A percentile compares a stretch with the other conserved stretches of the same genome.
These are phyloP conservation scores for Rhizopogon sp. DNA, from an alignment of 768 basidiomycete species.

Conservation along the genomic window DNA sequence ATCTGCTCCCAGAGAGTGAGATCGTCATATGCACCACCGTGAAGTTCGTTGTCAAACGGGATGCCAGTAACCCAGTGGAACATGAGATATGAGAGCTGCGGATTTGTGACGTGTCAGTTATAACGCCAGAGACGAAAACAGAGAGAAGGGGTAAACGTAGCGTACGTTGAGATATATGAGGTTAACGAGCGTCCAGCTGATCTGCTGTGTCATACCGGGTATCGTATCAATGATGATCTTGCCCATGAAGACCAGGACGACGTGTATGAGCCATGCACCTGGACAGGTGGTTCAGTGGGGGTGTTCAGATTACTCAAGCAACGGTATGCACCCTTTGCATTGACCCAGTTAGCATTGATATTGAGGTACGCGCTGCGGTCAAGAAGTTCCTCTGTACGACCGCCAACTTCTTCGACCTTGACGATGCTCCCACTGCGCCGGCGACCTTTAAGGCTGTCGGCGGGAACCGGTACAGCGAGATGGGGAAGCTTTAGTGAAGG, in stretches of 20 bases:
- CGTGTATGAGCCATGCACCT: conserved; percentile 99
- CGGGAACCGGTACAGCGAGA: conserved; percentile 28
- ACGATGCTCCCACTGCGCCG: conserved; percentile 71
- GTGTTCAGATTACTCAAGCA: conserved; percentile 2
- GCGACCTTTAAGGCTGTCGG: conserved; percentile 36
- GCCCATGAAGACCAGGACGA: conserved; percentile 83
- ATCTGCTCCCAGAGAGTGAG: conserved; percentile 99
- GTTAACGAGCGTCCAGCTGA: conserved; percentile 95
- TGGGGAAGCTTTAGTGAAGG: conserved; percentile 51
- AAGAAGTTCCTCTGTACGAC: conserved; percentile 65
- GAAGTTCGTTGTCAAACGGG: conserved; percentile 84
- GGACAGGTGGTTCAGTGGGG: conserved; percentile 2
- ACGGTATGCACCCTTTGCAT: conserved; percentile 69
- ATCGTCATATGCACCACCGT: conserved; percentile 94
- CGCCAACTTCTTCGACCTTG: conserved; percentile 81
- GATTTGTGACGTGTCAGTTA: conserved; percentile 1
- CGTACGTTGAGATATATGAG: conserved; percentile 85
- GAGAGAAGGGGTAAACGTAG: conserved; percentile 11
- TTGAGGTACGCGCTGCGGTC: conserved; percentile 81
- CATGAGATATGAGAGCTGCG: conserved; percentile 92
- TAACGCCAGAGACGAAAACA: background rate
- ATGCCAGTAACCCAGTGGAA: conserved; percentile 98
- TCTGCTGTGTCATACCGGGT: conserved; percentile 89
- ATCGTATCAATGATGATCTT: conserved; percentile 93
- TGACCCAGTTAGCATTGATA: conserved; percentile 91